Base-by-base conservation (phyloP, 2,329 filamentous ascomycete genomes). In the Diaporthe eres region DNA sequence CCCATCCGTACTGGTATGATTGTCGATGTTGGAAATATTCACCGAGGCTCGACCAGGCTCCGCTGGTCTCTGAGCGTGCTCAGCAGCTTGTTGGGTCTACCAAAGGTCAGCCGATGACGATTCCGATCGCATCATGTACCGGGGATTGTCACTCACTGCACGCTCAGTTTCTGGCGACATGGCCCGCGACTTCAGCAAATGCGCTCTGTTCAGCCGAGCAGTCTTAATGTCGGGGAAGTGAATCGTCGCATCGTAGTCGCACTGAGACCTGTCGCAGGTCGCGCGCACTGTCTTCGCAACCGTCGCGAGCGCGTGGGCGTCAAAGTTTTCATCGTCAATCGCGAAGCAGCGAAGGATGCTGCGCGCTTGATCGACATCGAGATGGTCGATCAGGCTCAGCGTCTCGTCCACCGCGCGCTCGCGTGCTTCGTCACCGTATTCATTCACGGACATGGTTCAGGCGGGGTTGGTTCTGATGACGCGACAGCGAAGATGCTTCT, bases 241-340 rank as follows among this genome's bases (percentile, higher is more conserved):
- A 17, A 51, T 5, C 19, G 10, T 5, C 12, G 63, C 63, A 17
- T 68, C 31, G 22, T 68, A 68, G 63, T 68, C 63, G 22, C 31
- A 3, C 0, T 13, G 28, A 19, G 63, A 25, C 9, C 47, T 37
- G 17, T 51, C 12, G 3, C 44, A 17, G 19, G 44, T 68, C 13
- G 44, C 63, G 12, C 63, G 44, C 19, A 68, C 47, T 17, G 44
- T 68, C 2, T 25, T 19, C 22, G 22, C 12, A 34, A 53, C 13
- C 1, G 17, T 53, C 5, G 12, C 22, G 22, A 68, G 63, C 13
- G 63, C 63, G 3, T 17, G 63, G 1, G 31, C 1, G n/a, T 68
- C 63, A 13, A 68, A 68, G 5, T 39, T 68, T 8, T 68, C 63
- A 10, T 68, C 63, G 9, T 68, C 63, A 22, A 68, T 68, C 9